Conservation (phyloP, 805 yeast genomes). For the Metschnikowia amazonensis region DNA sequence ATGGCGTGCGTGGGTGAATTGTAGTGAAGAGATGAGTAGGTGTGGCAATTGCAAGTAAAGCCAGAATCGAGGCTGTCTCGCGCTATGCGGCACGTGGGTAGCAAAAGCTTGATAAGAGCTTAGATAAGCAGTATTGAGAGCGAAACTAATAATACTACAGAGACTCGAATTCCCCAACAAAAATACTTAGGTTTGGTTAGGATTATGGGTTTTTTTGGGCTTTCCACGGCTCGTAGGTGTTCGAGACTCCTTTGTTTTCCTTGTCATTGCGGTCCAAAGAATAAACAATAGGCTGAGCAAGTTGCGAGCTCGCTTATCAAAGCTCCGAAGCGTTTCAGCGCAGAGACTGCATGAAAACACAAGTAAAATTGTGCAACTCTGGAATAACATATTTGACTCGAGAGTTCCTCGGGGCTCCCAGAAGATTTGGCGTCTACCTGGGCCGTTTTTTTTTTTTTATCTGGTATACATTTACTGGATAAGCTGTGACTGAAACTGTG, state of each 20-base stretch:
- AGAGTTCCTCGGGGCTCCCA: background rate
- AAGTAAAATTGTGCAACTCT: background rate
- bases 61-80: slow-evolving; percentile 2
- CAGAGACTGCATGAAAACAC: background rate
- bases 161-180: too few relatives aligned
- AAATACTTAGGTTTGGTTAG: too few relatives aligned
- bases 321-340: slow-evolving; percentile 1
- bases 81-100: slow-evolving; percentile 4
- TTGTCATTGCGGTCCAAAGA: background rate
- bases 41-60: background rate
- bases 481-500: too few relatives aligned
- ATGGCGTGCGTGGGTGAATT: background rate
- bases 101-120: slow-evolving; percentile 3
- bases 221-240: background rate
- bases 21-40: background rate
- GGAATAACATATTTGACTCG: background rate
- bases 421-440: too few relatives aligned
- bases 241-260: background rate
- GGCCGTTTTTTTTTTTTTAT: too few relatives aligned
- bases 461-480: too few relatives aligned
- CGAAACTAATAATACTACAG: background rate
- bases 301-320: background rate
- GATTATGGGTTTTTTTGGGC: too few relatives aligned
- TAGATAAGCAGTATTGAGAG: background rate
- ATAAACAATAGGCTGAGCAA: background rate